Conservation (phyloP, 768 basidiomycete genomes). For the Xerocomellus intermedius region DNA sequence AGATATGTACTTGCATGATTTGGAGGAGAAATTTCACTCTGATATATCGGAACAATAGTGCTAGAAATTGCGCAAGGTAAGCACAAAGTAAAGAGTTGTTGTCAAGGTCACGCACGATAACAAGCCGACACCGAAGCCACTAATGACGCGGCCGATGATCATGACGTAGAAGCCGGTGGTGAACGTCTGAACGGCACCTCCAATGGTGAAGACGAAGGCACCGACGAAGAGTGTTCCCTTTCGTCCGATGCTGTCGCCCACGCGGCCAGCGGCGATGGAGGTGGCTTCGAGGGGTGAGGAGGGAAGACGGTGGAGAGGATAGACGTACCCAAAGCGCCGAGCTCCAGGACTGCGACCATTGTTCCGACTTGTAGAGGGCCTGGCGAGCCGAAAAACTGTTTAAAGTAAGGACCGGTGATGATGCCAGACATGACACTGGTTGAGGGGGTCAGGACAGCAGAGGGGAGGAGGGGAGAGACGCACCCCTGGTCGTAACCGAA, state of each 20-base stretch:
- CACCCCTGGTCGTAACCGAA: conserved; percentile 90
- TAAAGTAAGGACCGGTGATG: conserved; percentile 84
- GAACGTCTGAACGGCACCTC: conserved; percentile 84
- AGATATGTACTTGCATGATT: conserved; percentile 58
- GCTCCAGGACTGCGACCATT: conserved; percentile 93
- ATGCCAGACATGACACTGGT: conserved; percentile 86
- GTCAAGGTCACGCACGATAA: conserved; percentile 58
- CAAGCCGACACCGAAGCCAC: conserved; percentile 88
- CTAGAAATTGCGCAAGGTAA: conserved; percentile 37
- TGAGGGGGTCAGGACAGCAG: conserved; percentile 3
- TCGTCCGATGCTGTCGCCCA: conserved; percentile 85
- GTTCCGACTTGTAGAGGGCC: conserved; percentile 76
- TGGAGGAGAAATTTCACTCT: conserved; percentile 94
- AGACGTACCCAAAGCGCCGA: conserved; percentile 81
- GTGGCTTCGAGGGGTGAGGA: conserved; percentile 54
- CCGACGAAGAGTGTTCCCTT: conserved; percentile 82
- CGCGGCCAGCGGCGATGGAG: conserved; percentile 81
- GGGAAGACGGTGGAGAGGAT: background rate
- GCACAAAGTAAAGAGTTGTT: background rate
- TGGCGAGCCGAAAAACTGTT: conserved; percentile 78
- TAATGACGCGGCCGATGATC: conserved; percentile 79
- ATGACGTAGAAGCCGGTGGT: conserved; percentile 76
- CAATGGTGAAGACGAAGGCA: conserved; percentile 80
- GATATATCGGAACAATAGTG: conserved; percentile 93
- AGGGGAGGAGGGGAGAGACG: conserved; percentile 4